Evolutionary conservation across 768 basidiomycete species (phyloP).

Genomic region (Phlebiopsis flavidoalba): DNA sequence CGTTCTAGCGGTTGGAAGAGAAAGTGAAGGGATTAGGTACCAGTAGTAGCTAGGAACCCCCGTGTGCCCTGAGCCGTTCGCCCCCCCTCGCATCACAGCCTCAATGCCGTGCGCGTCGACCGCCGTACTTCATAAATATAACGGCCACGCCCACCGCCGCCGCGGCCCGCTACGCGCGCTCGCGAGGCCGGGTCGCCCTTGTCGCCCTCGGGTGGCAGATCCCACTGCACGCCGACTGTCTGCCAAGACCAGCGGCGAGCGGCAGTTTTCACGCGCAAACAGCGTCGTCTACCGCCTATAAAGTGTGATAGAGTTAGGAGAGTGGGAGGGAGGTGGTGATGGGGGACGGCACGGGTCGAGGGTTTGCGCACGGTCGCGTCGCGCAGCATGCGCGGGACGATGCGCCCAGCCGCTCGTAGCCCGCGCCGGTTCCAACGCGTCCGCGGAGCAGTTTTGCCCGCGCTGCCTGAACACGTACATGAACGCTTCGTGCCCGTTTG

Average conservation of each 20-base stretch:
- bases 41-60: constrained; percentile 89
- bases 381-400: constrained; percentile 77
- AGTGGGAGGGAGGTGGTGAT: not conserved
- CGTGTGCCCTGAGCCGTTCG: constrained; percentile 59
- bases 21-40: constrained; percentile 25
- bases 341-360: constrained; percentile 42
- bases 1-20: too few relatives aligned
- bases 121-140: constrained; percentile 75
- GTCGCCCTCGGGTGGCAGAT: constrained; percentile 68
- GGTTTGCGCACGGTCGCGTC: constrained; percentile 49
- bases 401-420: constrained; percentile 61
- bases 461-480: constrained; percentile 74
- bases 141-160: constrained; percentile 60
- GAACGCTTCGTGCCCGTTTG: constrained; percentile 53
- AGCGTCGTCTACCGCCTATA: constrained; percentile 57
- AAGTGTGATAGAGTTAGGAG: too few relatives aligned
- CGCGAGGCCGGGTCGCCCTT: constrained; percentile 58
- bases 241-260: constrained; percentile 60
- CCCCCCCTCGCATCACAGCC: constrained; percentile 66
- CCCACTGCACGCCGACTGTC: constrained; percentile 79
- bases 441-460: constrained; percentile 67
- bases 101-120: constrained; percentile 67
- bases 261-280: constrained; percentile 61
- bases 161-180: too few relatives aligned
- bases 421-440: constrained; percentile 60